A percentile compares a stretch with the other conserved stretches of the same genome.
phyloP scores from a whole-genome alignment of 495 filamentous ascomycete species.

The Recurvomyces mirabilis region DNA sequence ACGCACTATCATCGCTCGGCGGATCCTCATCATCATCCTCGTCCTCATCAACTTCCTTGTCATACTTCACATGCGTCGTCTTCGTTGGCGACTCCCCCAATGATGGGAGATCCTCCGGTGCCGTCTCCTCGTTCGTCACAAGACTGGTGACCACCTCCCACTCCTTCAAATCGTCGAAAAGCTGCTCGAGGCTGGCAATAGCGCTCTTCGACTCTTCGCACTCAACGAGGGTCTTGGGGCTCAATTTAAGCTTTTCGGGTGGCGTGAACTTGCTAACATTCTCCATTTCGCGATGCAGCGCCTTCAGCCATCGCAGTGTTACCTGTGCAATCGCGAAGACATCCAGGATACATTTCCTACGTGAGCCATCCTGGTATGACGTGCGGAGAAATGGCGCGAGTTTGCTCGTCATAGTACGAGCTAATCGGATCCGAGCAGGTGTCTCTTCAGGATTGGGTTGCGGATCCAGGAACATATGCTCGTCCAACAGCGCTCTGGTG shows the following conservation, averaged over 20 bases:
- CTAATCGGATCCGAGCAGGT: neutral
- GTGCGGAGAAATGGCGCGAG: neutral
- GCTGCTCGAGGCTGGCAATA: neutral
- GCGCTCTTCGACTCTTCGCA: slow-evolving; percentile 10
- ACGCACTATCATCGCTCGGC: too few relatives aligned
- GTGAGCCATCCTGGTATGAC: neutral
- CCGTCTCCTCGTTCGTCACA: too few relatives aligned
- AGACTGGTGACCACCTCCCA: slow-evolving; percentile 1
- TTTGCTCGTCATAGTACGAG: neutral
- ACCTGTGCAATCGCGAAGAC: neutral
- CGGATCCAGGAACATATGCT: slow-evolving; percentile 4
- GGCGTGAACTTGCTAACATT: too few relatives aligned
- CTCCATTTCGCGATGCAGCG: neutral
- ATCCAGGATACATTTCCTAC: neutral
- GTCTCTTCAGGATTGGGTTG: neutral
- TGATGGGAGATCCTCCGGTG: too few relatives aligned
- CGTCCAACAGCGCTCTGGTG: neutral
- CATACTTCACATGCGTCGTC: too few relatives aligned
- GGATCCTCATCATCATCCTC: too few relatives aligned
- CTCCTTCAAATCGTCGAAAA: slow-evolving; percentile 3
- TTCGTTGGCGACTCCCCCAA: too few relatives aligned
- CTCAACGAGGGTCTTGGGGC: neutral
- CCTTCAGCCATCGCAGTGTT: neutral
- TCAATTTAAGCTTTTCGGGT: neutral
- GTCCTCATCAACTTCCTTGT: too few relatives aligned